Conservation (phyloP, 2,329 filamentous ascomycete genomes). For the Trichophyton equinum region DNA sequence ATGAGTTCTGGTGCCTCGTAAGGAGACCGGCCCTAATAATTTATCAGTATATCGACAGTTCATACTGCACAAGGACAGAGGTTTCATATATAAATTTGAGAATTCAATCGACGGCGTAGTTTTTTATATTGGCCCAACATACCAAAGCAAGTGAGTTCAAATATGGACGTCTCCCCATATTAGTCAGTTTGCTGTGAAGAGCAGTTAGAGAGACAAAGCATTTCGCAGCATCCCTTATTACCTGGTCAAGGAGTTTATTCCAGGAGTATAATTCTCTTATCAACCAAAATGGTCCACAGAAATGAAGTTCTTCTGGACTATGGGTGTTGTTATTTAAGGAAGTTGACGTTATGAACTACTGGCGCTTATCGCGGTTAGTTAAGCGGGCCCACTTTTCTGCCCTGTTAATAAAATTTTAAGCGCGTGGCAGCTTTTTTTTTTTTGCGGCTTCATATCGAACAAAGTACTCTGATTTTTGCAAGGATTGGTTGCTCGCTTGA, state of each 20-base stretch:
- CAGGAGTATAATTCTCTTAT: not conserved
- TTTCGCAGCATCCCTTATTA: not conserved
- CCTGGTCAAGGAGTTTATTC: no score
- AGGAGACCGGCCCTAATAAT: constrained; percentile 32
- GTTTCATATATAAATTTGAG: not conserved
- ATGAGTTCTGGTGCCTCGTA: constrained; percentile 31
- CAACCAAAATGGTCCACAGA: not conserved
- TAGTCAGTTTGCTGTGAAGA: not conserved
- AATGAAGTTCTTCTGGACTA: not conserved
- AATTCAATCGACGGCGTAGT: no score
- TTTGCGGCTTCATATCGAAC: not conserved
- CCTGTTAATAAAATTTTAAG: not conserved
- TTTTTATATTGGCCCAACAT: constrained; percentile 16
- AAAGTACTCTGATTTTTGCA: not conserved
- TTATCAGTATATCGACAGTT: constrained; percentile 13
- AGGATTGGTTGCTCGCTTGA: not conserved
- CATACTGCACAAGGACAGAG: not conserved
- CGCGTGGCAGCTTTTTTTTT: not conserved
- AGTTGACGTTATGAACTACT: not conserved
- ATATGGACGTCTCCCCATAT: constrained; percentile 36
- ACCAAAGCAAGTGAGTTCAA: constrained; percentile 36
- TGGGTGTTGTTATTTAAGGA: not conserved
- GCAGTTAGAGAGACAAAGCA: not conserved
- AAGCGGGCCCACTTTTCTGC: constrained; percentile 21
- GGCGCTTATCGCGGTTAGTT: constrained; percentile 14